A percentile compares a stretch with the other conserved stretches of the same genome.
Evolutionary conservation across 306 rosid genomes (phyloP).

Genomic region (Castanopsis chinensis): DNA sequence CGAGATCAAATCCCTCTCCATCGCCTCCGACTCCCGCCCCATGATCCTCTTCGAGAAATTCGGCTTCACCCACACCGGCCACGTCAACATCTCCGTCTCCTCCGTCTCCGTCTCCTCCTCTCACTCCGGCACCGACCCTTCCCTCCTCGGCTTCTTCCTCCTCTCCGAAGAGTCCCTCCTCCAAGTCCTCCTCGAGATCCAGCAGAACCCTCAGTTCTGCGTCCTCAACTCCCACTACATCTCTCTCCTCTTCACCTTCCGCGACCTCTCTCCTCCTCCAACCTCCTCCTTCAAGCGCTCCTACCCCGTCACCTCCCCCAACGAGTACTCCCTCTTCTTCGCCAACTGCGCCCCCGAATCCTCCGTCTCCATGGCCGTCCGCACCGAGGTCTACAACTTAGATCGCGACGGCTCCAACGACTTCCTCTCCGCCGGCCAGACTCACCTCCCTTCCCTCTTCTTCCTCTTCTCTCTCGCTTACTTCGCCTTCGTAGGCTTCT

Average conservation of each 20-base stretch:
- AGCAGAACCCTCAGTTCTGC: slow-evolving; percentile 65
- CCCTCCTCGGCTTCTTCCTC: slow-evolving; percentile 81
- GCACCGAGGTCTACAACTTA: slow-evolving; percentile 64
- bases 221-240: slow-evolving; percentile 65
- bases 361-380: slow-evolving; percentile 68
- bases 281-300: slow-evolving; percentile 41
- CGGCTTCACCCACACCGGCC: slow-evolving; percentile 87
- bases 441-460: slow-evolving; percentile 66
- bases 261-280: slow-evolving; percentile 76
- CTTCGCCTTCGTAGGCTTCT: slow-evolving; percentile 49
- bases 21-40: slow-evolving; percentile 59
- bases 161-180: slow-evolving; percentile 75
- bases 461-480: slow-evolving; percentile 55
- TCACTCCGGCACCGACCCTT: slow-evolving; percentile 26
- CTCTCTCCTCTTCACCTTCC: slow-evolving; percentile 52
- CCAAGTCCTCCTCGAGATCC: slow-evolving; percentile 83
- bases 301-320: slow-evolving; percentile 56
- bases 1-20: slow-evolving; percentile 75
- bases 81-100: slow-evolving; percentile 49
- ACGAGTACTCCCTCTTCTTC: slow-evolving; percentile 76
- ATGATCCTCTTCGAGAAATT: slow-evolving; percentile 87
- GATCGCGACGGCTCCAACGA: slow-evolving; percentile 52
- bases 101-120: slow-evolving; percentile 44
- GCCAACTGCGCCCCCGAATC: slow-evolving; percentile 70
- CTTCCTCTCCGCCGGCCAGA: slow-evolving; percentile 79